Percentiles rank a stretch among this genome's conserved stretches.
phyloP scores from a whole-genome alignment of 2,329 filamentous ascomycete species.

The Ascomycota sp. region DNA sequence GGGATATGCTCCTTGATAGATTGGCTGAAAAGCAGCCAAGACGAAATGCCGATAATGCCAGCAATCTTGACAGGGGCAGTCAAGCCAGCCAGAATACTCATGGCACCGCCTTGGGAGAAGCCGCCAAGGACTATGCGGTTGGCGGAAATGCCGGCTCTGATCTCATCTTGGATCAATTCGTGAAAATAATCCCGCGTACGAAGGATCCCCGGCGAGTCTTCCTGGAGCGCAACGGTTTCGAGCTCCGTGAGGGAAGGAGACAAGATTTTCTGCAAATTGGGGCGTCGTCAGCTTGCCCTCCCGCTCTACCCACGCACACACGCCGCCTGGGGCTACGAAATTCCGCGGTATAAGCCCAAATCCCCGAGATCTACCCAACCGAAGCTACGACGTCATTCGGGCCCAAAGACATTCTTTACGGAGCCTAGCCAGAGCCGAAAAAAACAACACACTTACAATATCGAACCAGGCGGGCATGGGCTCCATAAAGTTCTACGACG shows the following conservation, averaged over 20 bases:
- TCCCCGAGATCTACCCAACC: too few relatives aligned
- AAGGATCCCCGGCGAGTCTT: slow-evolving; percentile 52
- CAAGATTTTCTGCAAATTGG: too few relatives aligned
- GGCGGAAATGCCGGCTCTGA: slow-evolving; percentile 58
- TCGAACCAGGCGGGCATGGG: slow-evolving; percentile 80
- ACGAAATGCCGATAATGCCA: slow-evolving; percentile 66
- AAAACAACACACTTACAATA: slow-evolving; percentile 29
- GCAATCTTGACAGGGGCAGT: slow-evolving; percentile 53
- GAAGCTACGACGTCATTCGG: too few relatives aligned
- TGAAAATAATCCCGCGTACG: slow-evolving; percentile 45
- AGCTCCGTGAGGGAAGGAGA: not conserved
- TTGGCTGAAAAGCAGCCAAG: slow-evolving; percentile 49
- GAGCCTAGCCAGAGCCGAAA: not conserved
- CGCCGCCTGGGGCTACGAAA: too few relatives aligned
- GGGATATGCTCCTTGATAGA: slow-evolving; percentile 20
- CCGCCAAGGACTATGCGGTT: slow-evolving; percentile 68
- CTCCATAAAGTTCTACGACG: slow-evolving; percentile 47
- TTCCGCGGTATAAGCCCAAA: too few relatives aligned
- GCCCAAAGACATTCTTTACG: not conserved
- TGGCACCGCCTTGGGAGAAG: slow-evolving; percentile 70
- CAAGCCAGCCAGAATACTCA: slow-evolving; percentile 59
- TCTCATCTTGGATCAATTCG: slow-evolving; percentile 56
- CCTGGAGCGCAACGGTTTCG: slow-evolving; percentile 12
- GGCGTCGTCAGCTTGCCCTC: too few relatives aligned
- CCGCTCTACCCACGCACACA: too few relatives aligned